These are phyloP conservation scores for Chimonanthus praecox DNA, from an alignment of 164 flowering plant genomes.

Conservation along the genomic window DNA sequence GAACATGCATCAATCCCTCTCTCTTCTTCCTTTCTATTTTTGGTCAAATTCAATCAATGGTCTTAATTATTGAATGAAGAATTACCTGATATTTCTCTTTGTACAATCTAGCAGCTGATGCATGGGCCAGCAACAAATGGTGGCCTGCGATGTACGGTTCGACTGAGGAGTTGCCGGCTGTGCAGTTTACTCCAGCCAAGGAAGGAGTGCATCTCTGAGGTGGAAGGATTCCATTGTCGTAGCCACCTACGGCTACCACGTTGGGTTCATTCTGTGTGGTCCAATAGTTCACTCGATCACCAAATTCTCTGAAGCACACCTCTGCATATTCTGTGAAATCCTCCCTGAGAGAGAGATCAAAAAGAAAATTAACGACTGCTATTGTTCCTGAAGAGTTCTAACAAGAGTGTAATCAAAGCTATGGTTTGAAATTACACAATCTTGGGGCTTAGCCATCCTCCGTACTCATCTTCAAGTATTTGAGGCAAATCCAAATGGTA, in stretches of 20 bases:
- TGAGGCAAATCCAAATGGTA: constrained; percentile 14
- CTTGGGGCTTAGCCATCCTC: constrained; percentile 10
- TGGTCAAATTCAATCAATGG: too few species aligned
- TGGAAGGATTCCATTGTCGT: constrained; percentile 23
- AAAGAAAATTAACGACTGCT: too few species aligned
- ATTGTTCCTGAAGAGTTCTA: too few species aligned
- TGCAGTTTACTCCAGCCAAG: background rate
- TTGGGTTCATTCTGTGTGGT: constrained; percentile 47
- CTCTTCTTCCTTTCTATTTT: too few species aligned
- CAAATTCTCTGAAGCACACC: constrained; percentile 42
- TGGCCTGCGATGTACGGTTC: constrained; percentile 47
- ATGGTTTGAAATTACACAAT: constrained; percentile 1
- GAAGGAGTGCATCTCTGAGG: constrained; percentile 21
- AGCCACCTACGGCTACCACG: constrained; percentile 12
- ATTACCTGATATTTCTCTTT: constrained; percentile 34
- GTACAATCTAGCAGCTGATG: constrained; percentile 34
- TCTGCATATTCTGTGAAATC: constrained; percentile 40
- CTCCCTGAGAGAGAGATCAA: constrained; percentile 14
- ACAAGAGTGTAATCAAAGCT: too few species aligned
- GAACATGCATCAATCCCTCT: too few species aligned
- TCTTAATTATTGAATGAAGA: too few species aligned
- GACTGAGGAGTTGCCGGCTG: constrained; percentile 7
- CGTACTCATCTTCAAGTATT: constrained; percentile 11
- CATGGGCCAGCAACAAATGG: constrained; percentile 36
- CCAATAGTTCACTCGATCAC: constrained; percentile 54